Evolutionary conservation across 2,329 filamentous ascomycete genomes (phyloP), one percentile per base, ranked within the genome.

Genomic region (Neofusicoccum sp.): DNA sequence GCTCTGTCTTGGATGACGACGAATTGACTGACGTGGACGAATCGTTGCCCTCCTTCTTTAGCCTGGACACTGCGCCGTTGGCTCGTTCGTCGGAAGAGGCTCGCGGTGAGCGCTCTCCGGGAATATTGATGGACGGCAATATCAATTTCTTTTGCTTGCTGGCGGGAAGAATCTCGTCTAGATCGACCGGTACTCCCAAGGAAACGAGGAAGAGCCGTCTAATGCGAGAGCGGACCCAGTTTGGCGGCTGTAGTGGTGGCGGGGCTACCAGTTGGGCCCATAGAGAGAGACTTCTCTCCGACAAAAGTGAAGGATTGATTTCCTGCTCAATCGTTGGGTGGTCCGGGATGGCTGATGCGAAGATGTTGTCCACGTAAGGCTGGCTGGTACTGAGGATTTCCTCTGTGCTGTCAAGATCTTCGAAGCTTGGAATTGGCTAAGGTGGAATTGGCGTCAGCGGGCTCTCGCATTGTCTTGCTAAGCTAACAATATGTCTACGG

Each of bases 121-220:
- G 68, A 33, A 76, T 72, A 64, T 74, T 71, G 52, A 95, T 88
- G 5, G 93, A 97, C 0, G 95, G 95, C 1, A 99, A 84, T 4
- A 99, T 85, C 16, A 99, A 88, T 75, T 98, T 98, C 84, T 98
- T 98, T 76, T 99, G 95, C 77, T 98, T 98, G 11, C 92, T 96
- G 0, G 94, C 93, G 0, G 95, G 95, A 6, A 99, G 85, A 62
- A 99, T 98, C 79, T 99, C 95, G 77, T 99, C 95, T 0, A 99
- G 84, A 71, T 99, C 95, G 48, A 99, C 92, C 1, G 95, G 95
- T 0, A 99, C 95, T 16, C 95, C 95, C 0, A 99, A 86, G 1
- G 93, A 97, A 61, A 99, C 93, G 45, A 99, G 87, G 75, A 99
- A 99, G 31, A 99, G 86, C 33, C 95, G 91, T 60, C 95, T 89